These are phyloP conservation scores for Lithohypha guttulata DNA, from an alignment of 2,329 filamentous ascomycete species.

Conservation along the genomic window DNA sequence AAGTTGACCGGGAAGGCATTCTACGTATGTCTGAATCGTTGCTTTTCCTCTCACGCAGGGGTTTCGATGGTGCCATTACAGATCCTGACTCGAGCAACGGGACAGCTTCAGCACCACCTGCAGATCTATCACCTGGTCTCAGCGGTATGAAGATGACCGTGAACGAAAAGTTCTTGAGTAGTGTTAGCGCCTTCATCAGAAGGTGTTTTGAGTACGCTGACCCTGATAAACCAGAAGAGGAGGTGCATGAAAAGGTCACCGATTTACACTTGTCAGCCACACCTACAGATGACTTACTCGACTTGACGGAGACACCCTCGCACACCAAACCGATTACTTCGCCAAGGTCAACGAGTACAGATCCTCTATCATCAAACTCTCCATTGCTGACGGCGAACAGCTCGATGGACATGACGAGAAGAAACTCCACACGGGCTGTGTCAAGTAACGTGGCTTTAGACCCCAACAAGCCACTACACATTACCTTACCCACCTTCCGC, in stretches of 20 bases:
- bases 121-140: conserved; percentile 13
- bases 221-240: conserved; percentile 58
- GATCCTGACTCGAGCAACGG: conserved; percentile 51
- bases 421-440: conserved; percentile 34
- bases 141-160: conserved; percentile 42
- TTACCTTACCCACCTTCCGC: conserved; percentile 92
- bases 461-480: conserved; percentile 83
- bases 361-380: conserved; percentile 18
- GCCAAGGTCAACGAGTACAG: conserved; percentile 14
- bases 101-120: conserved; percentile 24
- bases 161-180: conserved; percentile 82
- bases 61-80: conserved; percentile 63
- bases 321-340: conserved; percentile 21
- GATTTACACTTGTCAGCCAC: conserved; percentile 69
- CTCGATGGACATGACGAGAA: not conserved
- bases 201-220: conserved; percentile 98
- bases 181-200: conserved; percentile 89
- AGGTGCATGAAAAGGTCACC: conserved; percentile 34
- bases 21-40: conserved; percentile 87
- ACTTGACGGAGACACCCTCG: conserved; percentile 28
- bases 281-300: conserved; percentile 35
- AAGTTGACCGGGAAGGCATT: conserved; percentile 89
- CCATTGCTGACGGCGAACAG: conserved; percentile 6
- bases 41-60: conserved; percentile 80
- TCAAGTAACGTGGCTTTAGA: conserved; percentile 82